These are phyloP conservation scores for Chlamydomonas sphaeroides DNA, from an alignment of 139 green algal genomes.

Conservation along the genomic window DNA sequence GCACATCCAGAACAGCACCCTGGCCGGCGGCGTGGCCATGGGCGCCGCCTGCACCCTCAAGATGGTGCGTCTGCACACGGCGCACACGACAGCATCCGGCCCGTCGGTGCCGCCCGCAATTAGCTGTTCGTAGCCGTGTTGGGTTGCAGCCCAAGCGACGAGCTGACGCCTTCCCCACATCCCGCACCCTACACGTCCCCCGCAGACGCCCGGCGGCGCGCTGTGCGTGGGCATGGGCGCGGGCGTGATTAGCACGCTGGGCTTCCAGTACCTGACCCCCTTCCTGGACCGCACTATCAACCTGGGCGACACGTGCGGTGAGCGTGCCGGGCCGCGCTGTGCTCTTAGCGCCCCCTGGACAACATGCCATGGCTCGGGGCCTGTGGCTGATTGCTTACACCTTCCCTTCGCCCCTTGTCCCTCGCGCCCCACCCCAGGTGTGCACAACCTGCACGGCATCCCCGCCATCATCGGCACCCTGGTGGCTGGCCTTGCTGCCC, in stretches of 20 bases:
- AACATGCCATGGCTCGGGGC: too few relatives aligned
- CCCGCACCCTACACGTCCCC: too few relatives aligned
- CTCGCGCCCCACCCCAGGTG: not conserved
- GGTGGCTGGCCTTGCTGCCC: slow-evolving; percentile 23
- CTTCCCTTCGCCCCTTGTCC: too few relatives aligned
- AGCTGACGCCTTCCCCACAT: too few relatives aligned
- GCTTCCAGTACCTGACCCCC: slow-evolving; percentile 60
- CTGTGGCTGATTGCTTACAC: too few relatives aligned
- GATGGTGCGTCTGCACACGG: too few relatives aligned
- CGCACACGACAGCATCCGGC: too few relatives aligned
- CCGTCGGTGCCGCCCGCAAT: too few relatives aligned
- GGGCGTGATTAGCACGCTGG: slow-evolving; percentile 55
- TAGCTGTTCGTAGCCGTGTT: too few relatives aligned
- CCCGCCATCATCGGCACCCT: slow-evolving; percentile 45
- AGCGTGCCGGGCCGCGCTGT: too few relatives aligned
- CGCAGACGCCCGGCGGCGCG: slow-evolving; percentile 46
- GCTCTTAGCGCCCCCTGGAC: too few relatives aligned
- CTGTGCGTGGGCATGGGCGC: slow-evolving; percentile 61
- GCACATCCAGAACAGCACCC: slow-evolving; percentile 66
- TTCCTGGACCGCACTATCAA: slow-evolving; percentile 58
- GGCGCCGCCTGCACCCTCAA: slow-evolving; percentile 62
- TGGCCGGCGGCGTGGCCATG: slow-evolving; percentile 77
- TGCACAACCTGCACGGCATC: slow-evolving; percentile 77
- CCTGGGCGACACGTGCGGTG: slow-evolving; percentile 74
- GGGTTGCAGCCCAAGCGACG: too few relatives aligned